These are phyloP conservation scores for Purpureocillium lavendulum DNA, from an alignment of 2,329 filamentous ascomycete species.

Conservation along the genomic window DNA sequence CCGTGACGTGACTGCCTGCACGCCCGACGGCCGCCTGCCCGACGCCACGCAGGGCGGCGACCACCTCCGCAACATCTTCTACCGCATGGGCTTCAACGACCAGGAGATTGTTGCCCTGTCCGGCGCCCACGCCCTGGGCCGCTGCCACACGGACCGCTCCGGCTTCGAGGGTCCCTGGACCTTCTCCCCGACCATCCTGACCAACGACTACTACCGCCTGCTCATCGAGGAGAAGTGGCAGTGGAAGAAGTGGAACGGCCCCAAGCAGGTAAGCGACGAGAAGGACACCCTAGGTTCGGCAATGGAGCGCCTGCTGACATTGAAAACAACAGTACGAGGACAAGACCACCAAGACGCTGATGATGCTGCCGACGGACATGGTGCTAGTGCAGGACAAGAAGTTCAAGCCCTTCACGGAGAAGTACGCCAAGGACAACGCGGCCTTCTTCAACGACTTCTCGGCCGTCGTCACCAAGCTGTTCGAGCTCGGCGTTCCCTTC, in stretches of 20 bases:
- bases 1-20: conserved; percentile 74
- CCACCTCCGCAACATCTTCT: conserved; percentile 87
- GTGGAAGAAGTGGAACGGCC: conserved; percentile 85
- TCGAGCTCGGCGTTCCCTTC: conserved; percentile 93
- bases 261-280: conserved; percentile 56
- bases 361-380: conserved; percentile 97
- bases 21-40: conserved; percentile 80
- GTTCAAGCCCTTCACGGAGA: conserved; percentile 72
- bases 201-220: conserved; percentile 90
- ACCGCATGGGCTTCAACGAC: conserved; percentile 96
- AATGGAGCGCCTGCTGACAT: conserved; percentile 5
- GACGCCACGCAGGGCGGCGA: conserved; percentile 70
- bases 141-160: conserved; percentile 81
- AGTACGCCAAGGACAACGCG: conserved; percentile 86
- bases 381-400: conserved; percentile 80
- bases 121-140: conserved; percentile 80
- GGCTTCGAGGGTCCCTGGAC: conserved; percentile 89
- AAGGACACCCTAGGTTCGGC: not conserved
- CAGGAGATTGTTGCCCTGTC: conserved; percentile 88
- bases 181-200: conserved; percentile 83
- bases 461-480: conserved; percentile 68
- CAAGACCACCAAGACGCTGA: conserved; percentile 75
- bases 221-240: conserved; percentile 89
- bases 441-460: conserved; percentile 92
- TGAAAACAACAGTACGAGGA: conserved; percentile 69